Conservation (phyloP, 2,329 filamentous ascomycete genomes). For the Aspergillus intermedius region DNA sequence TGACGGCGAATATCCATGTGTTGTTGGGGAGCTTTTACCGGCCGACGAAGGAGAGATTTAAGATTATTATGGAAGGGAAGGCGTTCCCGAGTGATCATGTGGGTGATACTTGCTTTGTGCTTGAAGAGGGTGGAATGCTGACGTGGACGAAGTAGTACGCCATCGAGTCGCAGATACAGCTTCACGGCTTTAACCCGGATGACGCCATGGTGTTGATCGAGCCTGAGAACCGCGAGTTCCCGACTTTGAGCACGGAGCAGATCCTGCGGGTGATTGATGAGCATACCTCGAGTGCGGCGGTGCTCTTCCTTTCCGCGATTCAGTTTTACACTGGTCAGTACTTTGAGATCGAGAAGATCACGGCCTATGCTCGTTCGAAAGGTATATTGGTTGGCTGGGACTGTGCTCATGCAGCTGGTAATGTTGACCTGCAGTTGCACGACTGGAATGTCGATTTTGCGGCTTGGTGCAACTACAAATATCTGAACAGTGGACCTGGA, state of each 20-base stretch:
- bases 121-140: constrained; percentile 4
- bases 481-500: constrained; percentile 79
- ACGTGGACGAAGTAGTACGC: constrained; percentile 55
- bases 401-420: constrained; percentile 78
- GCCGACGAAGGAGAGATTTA: constrained; percentile 60
- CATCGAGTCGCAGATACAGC: constrained; percentile 70
- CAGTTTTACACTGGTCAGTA: constrained; percentile 90
- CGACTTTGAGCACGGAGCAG: constrained; percentile 62
- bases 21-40: constrained; percentile 79
- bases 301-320: constrained; percentile 77
- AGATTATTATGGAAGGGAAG: constrained; percentile 83
- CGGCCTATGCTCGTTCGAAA: constrained; percentile 63
- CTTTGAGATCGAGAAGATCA: constrained; percentile 76
- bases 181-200: constrained; percentile 61
- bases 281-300: constrained; percentile 64
- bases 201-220: constrained; percentile 69
- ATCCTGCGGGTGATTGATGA: constrained; percentile 68
- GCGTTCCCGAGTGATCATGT: constrained; percentile 84
- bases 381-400: constrained; percentile 80
- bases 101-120: no score
- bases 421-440: constrained; percentile 71
- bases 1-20: constrained; percentile 75
- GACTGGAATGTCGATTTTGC: constrained; percentile 91
- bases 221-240: constrained; percentile 47
- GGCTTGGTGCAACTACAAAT: constrained; percentile 92